phyloP scores from a whole-genome alignment of 176 grass and related monocot genomes.

The Metroxylon sagu region DNA sequence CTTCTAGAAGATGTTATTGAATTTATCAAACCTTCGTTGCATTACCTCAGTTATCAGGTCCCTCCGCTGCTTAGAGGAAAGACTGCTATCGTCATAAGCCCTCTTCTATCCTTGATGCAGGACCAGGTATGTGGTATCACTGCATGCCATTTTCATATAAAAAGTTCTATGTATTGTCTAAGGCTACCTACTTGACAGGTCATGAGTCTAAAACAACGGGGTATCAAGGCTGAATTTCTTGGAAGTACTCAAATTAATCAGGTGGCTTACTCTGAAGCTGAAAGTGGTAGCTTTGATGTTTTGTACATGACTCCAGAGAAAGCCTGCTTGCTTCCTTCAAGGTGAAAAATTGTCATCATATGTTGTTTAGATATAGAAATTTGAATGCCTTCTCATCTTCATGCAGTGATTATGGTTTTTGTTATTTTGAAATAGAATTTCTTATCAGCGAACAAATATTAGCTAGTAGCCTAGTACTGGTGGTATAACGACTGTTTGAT shows the following conservation, averaged over 20 bases:
- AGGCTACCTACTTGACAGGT: slow-evolving; percentile 35
- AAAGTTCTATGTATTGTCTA: too few relatives aligned
- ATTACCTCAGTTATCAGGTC: slow-evolving; percentile 63
- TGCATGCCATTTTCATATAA: not conserved
- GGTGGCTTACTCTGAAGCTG: slow-evolving; percentile 34
- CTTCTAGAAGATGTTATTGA: too few relatives aligned
- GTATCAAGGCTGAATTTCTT: slow-evolving; percentile 82
- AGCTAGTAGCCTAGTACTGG: too few relatives aligned
- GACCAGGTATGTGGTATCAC: slow-evolving; percentile 48
- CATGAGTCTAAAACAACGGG: slow-evolving; percentile 74
- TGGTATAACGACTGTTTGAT: too few relatives aligned
- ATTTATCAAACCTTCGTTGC: too few relatives aligned
- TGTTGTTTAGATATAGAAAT: too few relatives aligned
- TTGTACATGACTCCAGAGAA: slow-evolving; percentile 92
- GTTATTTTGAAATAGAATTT: too few relatives aligned
- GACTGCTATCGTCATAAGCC: slow-evolving; percentile 77
- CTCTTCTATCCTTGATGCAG: slow-evolving; percentile 91
- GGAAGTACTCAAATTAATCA: slow-evolving; percentile 75
- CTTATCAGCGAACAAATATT: too few relatives aligned
- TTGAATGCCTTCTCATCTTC: too few relatives aligned
- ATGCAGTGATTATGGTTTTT: too few relatives aligned
- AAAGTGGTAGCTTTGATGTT: slow-evolving; percentile 64
- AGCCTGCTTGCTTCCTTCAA: slow-evolving; percentile 57
- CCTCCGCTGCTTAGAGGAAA: slow-evolving; percentile 71
- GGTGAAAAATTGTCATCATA: slow-evolving; percentile 25